Evolutionary conservation across 306 rosid genomes (phyloP), one percentile per base, ranked within the genome.

Genomic region (Coriaria nepalensis): DNA sequence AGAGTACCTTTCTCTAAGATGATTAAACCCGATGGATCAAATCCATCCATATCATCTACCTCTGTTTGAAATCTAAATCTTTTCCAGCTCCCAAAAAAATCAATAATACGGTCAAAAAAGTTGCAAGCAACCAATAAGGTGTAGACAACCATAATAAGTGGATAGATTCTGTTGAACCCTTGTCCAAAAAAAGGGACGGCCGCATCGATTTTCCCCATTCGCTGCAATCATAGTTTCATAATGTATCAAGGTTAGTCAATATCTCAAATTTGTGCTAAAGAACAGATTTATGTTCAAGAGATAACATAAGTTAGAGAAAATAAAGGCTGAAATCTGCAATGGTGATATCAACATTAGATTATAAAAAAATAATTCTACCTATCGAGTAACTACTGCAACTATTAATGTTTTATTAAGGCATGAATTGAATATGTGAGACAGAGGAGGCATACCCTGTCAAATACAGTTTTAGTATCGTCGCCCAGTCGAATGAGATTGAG

Each of bases 81-180:
- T 73, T 78, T 85, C 95, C 92, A 90, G 72, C 92, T 77, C 69
- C 98, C 98, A 13, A 90, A 70, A 72, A 74, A 85, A 61, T 63
- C 60, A 59, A 81, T 79, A 60, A 84, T 61, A 52, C 81, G 83
- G 56, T 85, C 78, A 73, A 85, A 90, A 68, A 84, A 81, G 72
- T 85, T 81, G 82, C 92, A 57, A 33, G 95, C 95, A 49, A 90
- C 98, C 92, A 90, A 68, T 45, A 81, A 53, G 65, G 98, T 90
- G 78, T 90, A 90, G 49, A 90, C 59, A 69, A 85, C 94, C 98
- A 90, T 90, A 53, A 90, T 84, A 61, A 90, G 94, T 32, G 98
- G 98, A 78, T 77, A 90, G 62, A 90, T 85, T 73, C 60, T 79
- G 78, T 79, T 85, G 56, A 90, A 90, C 64, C 58, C 60, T 11